Percentiles rank a stretch among this genome's conserved stretches.
phyloP scores from a whole-genome alignment of 805 yeast species.

The Pichia cabralensis region DNA sequence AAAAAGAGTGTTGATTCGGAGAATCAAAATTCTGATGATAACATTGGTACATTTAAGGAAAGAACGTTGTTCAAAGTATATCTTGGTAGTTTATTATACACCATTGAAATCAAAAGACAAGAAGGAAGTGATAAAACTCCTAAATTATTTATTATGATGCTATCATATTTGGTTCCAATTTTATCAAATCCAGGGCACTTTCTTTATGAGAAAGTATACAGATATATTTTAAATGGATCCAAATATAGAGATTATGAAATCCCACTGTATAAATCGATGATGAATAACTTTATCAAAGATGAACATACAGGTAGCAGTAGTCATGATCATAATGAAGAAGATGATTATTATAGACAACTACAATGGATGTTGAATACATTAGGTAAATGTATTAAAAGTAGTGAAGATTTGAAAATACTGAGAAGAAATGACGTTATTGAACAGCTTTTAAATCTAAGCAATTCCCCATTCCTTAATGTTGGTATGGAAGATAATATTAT shows the following conservation, averaged over 20 bases:
- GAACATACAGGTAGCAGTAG: slow-evolving; percentile 13
- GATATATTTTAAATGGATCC: slow-evolving; percentile 56
- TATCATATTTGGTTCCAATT: slow-evolving; percentile 48
- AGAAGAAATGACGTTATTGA: slow-evolving; percentile 52
- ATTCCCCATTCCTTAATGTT: slow-evolving; percentile 38
- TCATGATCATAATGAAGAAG: slow-evolving; percentile 25
- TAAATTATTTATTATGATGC: slow-evolving; percentile 42
- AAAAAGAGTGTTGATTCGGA: not conserved
- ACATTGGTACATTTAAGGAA: slow-evolving; percentile 37
- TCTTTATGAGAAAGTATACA: slow-evolving; percentile 59
- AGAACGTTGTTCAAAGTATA: slow-evolving; percentile 43
- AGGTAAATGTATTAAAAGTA: slow-evolving; percentile 34
- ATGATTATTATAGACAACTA: slow-evolving; percentile 45
- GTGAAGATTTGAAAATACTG: slow-evolving; percentile 44
- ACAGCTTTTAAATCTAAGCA: slow-evolving; percentile 46
- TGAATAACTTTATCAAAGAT: slow-evolving; percentile 20
- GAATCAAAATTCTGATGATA: not conserved
- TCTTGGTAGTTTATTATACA: slow-evolving; percentile 36
- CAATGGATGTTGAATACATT: slow-evolving; percentile 56
- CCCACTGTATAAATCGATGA: slow-evolving; percentile 36
- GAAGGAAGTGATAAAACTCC: slow-evolving; percentile 20
- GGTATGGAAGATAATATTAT: slow-evolving; percentile 30
- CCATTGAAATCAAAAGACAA: slow-evolving; percentile 22
- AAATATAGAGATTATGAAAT: slow-evolving; percentile 30
- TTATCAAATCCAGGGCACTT: slow-evolving; percentile 62